These are phyloP conservation scores for Elongisporangium undulatum DNA, from an alignment of 352 stramenopile species.

Conservation along the genomic window DNA sequence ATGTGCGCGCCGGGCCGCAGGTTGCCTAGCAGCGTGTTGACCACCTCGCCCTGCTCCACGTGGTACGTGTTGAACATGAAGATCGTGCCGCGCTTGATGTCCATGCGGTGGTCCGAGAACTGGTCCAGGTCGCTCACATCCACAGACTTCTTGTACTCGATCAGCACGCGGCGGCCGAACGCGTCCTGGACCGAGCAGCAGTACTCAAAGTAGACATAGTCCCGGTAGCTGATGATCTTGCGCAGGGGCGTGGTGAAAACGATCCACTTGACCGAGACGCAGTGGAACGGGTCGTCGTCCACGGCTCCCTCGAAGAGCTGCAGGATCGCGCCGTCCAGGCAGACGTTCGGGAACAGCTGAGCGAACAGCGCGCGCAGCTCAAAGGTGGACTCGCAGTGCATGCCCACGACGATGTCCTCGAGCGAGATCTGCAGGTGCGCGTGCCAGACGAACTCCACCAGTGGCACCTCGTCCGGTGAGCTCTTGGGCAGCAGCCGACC, in stretches of 20 bases:
- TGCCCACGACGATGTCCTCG: background rate
- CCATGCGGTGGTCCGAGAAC: background rate
- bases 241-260: conserved; percentile 2
- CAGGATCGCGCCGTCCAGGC: background rate
- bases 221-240: conserved; percentile 6
- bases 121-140: background rate
- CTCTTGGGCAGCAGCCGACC: background rate
- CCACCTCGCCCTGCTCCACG: background rate
- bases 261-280: conserved; percentile 27
- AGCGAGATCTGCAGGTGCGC: background rate
- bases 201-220: conserved; percentile 30
- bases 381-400: background rate
- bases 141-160: background rate
- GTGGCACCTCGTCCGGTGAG: background rate
- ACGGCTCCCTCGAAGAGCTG: conserved; percentile 4
- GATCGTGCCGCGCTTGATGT: background rate
- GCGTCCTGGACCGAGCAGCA: background rate
- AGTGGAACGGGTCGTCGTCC: conserved; percentile 24
- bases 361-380: background rate
- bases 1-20: background rate
- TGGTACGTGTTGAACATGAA: background rate
- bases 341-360: background rate
- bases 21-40: background rate
- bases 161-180: background rate
- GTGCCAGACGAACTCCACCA: background rate